Percentiles rank a stretch among this genome's conserved stretches.
Conservation (phyloP, 2,329 filamentous ascomycete genomes). For the Colletotrichum liaoningense region DNA sequence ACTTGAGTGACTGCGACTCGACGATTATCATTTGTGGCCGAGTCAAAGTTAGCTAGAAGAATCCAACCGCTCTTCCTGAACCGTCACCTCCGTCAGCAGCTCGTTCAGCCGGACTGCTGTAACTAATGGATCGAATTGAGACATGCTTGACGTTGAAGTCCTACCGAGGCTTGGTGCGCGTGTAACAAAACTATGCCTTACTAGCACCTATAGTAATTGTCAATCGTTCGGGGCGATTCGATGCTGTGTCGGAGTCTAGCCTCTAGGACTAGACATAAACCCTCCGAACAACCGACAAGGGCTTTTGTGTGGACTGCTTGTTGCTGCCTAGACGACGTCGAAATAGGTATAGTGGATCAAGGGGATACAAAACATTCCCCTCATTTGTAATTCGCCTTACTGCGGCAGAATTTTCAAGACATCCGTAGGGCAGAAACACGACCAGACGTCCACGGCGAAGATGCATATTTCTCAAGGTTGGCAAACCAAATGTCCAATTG, state of each 20-base stretch:
- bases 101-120: background rate
- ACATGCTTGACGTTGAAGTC: too few relatives aligned
- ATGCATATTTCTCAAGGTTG: background rate
- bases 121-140: background rate
- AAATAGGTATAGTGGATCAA: background rate
- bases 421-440: background rate
- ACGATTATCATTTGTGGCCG: background rate
- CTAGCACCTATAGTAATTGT: too few relatives aligned
- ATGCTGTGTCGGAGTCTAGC: too few relatives aligned
- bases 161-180: too few relatives aligned
- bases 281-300: background rate
- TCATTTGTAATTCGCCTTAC: background rate
- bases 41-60: background rate
- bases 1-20: too few relatives aligned
- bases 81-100: background rate
- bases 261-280: too few relatives aligned
- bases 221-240: too few relatives aligned
- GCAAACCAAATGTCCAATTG: too few relatives aligned
- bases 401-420: background rate
- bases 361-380: background rate
- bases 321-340: background rate
- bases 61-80: background rate
- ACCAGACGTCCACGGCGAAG: background rate
- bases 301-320: background rate
- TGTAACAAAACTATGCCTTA: too few relatives aligned